Percentiles rank a stretch among this genome's conserved stretches.
Evolutionary conservation across 805 yeast genomes (phyloP).

Genomic region (Candida tammaniensis): DNA sequence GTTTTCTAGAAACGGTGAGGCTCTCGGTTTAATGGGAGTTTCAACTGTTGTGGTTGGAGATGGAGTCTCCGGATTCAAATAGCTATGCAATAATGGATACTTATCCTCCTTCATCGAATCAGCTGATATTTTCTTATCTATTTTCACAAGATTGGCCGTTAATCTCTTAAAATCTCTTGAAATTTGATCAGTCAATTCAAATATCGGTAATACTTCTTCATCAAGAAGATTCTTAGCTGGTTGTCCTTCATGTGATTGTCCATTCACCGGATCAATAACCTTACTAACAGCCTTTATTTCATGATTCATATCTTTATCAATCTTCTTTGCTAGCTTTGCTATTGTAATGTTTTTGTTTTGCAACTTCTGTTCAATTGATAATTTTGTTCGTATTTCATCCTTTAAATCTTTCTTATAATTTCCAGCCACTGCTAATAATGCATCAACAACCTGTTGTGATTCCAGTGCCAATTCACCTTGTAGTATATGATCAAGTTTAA

Average conservation of each 20-base stretch:
- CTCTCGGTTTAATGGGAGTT: too few species aligned
- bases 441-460: slow-evolving; percentile 25
- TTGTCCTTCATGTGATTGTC: background rate
- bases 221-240: slow-evolving; percentile 8
- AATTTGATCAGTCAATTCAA: slow-evolving; percentile 9
- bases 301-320: slow-evolving; percentile 15
- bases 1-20: too few species aligned
- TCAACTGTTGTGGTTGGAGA: too few species aligned
- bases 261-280: slow-evolving; percentile 4
- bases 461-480: slow-evolving; percentile 22
- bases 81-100: slow-evolving; percentile 3
- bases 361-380: slow-evolving; percentile 37
- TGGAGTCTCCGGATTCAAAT: slow-evolving; percentile 1
- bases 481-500: slow-evolving; percentile 30
- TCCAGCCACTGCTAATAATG: slow-evolving; percentile 24
- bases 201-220: slow-evolving; percentile 13
- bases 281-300: slow-evolving; percentile 8
- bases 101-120: background rate
- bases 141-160: slow-evolving; percentile 10
- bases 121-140: slow-evolving; percentile 8
- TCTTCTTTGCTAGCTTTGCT: slow-evolving; percentile 24
- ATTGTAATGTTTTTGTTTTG: slow-evolving; percentile 39
- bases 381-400: slow-evolving; percentile 29
- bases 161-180: slow-evolving; percentile 15
- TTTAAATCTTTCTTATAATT: slow-evolving; percentile 37